Base-by-base conservation (phyloP, 148 eudicot genomes). In the Camellia granthamiana region DNA sequence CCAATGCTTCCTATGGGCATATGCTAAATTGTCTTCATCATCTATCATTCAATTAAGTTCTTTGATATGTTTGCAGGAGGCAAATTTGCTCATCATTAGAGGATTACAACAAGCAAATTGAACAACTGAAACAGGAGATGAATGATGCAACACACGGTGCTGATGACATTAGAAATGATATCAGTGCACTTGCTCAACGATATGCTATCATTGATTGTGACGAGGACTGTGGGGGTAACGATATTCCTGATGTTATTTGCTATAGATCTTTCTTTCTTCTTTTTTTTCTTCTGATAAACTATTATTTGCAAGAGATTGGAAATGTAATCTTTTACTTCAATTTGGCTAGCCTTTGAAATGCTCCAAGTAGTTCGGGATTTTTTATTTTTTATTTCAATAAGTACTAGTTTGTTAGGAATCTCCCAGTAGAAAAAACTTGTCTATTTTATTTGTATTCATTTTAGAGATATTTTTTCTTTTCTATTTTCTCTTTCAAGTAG, bases 71-170 rank as follows among this genome's bases (percentile, higher is more conserved):
- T 23, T 84, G 89, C 84, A 96, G 99, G 99, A 94, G 80, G 98
- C 99, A 77, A 77, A 96, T 96, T 80, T 96, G 98, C 87, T 90
- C 95, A 77, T 96, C 99, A 15, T 81, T 96, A 78, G 99, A 94
- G 87, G 99, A 96, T 85, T 96, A 96, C 84, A 96, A 96, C 86
- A 91, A 90, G 86, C 98, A 94, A 85, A 96, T 96, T 84, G 99
- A 96, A 81, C 85, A 90, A 75, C 84, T 96, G 76, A 96, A 96
- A 82, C 86, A 91, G 85, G 98, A 93, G 92, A 96, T 96, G 99
- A 92, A 96, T 86, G 98, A 93, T 85, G 98, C 99, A 73, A 96
- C 99, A 16, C 93, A 86, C 76, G 98, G 99, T 54, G 99, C 99
- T 44, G 99, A 96, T 81, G 91, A 89, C 84, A 96, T 96, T 81